Conservation (phyloP, 2,329 filamentous ascomycete species). For the Lasiodiplodia gonubiensis region DNA sequence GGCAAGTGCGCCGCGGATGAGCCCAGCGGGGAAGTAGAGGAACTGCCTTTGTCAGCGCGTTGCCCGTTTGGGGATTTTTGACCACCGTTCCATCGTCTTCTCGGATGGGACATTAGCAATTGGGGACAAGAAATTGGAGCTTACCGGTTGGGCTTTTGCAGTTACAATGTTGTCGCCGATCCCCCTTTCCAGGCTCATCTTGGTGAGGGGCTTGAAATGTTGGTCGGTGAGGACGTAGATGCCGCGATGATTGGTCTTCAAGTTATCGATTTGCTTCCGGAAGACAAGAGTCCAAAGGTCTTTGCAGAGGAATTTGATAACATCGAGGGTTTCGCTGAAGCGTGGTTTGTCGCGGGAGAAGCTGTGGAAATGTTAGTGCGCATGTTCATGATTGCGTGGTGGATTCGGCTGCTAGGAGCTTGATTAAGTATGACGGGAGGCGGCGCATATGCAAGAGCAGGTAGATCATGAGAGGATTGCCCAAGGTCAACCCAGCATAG, state of each 20-base stretch:
- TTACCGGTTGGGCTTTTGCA: conserved; percentile 72
- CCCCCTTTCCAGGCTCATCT: conserved; percentile 78
- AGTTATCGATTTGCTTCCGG: conserved; percentile 95
- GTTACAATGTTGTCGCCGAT: conserved; percentile 10
- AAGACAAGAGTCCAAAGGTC: conserved; percentile 96
- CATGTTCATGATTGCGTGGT: background rate
- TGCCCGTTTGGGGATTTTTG: background rate
- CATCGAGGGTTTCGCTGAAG: conserved; percentile 89
- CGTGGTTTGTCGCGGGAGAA: conserved; percentile 84
- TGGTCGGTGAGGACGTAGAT: conserved; percentile 97
- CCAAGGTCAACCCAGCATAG: background rate
- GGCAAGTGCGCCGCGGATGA: conserved; percentile 90
- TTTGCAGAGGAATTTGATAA: conserved; percentile 99
- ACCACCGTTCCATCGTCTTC: background rate
- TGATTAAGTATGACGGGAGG: background rate
- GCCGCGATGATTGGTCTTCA: conserved; percentile 96
- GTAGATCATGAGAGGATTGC: background rate
- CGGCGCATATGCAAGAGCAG: background rate
- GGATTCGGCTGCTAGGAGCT: background rate
- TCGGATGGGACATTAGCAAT: background rate
- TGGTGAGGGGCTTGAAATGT: conserved; percentile 82
- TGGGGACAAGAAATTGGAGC: conserved; percentile 35
- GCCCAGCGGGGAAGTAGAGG: conserved; percentile 91
- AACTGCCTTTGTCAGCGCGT: conserved; percentile 62
- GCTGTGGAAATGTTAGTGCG: conserved; percentile 51